phyloP scores from a whole-genome alignment of 2,329 filamentous ascomycete genomes.

The Phoma sp. region DNA sequence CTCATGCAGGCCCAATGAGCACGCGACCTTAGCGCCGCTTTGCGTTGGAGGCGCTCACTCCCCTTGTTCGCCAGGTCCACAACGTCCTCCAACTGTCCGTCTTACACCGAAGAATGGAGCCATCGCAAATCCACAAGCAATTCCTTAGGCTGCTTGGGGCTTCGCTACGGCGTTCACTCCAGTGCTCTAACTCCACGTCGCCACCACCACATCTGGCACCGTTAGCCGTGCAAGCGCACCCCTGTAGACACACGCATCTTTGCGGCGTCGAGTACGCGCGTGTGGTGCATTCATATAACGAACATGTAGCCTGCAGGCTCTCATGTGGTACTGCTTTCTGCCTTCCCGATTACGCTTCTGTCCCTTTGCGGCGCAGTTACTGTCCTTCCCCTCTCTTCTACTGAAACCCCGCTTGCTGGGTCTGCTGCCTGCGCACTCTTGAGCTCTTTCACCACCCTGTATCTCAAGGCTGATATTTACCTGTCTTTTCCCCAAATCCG shows the following conservation, averaged over 20 bases:
- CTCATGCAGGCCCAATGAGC: slow-evolving; percentile 9
- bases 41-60: slow-evolving; percentile 10
- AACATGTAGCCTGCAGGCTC: slow-evolving; percentile 38
- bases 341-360: slow-evolving; percentile 29
- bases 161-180: slow-evolving; percentile 3
- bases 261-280: slow-evolving; percentile 32
- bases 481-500: slow-evolving; percentile 2
- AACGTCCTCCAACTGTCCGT: slow-evolving; percentile 9
- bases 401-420: slow-evolving; percentile 22
- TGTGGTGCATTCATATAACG: slow-evolving; percentile 41
- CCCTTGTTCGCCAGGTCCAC: background rate
- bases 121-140: slow-evolving; percentile 13
- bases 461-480: slow-evolving; percentile 7
- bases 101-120: slow-evolving; percentile 6
- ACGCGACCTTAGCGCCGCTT: slow-evolving; percentile 15
- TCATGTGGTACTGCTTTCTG: slow-evolving; percentile 38
- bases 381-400: slow-evolving; percentile 23
- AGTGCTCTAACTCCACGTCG: slow-evolving; percentile 13
- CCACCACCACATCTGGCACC: slow-evolving; percentile 7
- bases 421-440: slow-evolving; percentile 26
- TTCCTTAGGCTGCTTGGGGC: slow-evolving; percentile 6
- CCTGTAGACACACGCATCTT: slow-evolving; percentile 23
- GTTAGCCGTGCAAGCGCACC: slow-evolving; percentile 7
- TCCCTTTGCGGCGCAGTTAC: slow-evolving; percentile 29
- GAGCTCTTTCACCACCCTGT: slow-evolving; percentile 5